A percentile compares a stretch with the other conserved stretches of the same genome.
Conservation (phyloP, 352 stramenopile genomes). For the Globisporangium heterothallicum region DNA sequence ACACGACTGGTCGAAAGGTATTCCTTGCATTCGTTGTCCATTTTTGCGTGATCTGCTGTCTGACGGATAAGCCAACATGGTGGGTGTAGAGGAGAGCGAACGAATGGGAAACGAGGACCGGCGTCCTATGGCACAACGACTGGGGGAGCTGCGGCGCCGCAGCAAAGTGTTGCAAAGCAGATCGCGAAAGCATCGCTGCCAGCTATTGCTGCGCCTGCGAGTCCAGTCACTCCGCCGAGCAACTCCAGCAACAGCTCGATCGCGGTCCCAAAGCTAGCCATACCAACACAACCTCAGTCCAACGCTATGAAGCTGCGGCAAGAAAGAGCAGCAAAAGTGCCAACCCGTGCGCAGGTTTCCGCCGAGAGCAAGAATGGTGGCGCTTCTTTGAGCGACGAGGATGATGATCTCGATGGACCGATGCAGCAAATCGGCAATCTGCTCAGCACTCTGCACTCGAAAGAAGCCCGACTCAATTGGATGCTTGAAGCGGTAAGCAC, state of each 20-base stretch:
- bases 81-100: constrained; percentile 13
- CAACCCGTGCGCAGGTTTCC: too few species aligned
- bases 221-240: too few species aligned
- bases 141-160: background rate
- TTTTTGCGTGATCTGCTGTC: too few species aligned
- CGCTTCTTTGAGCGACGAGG: background rate
- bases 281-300: background rate
- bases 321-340: background rate
- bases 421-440: constrained; percentile 33
- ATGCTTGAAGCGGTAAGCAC: constrained; percentile 57
- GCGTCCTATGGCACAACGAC: constrained; percentile 1
- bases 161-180: constrained; percentile 1
- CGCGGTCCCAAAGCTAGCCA: background rate
- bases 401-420: constrained; percentile 10
- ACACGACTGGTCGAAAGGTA: constrained; percentile 42
- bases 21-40: background rate
- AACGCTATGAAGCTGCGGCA: background rate
- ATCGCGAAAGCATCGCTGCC: background rate
- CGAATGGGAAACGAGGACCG: constrained; percentile 9
- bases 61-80: too few species aligned
- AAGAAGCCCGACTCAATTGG: constrained; percentile 60
- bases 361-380: too few species aligned
- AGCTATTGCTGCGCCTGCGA: too few species aligned
- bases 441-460: constrained; percentile 45
- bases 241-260: too few species aligned